These are phyloP conservation scores for Dictyostelium intermedium DNA, from an alignment of 78 protist species.

Conservation along the genomic window DNA sequence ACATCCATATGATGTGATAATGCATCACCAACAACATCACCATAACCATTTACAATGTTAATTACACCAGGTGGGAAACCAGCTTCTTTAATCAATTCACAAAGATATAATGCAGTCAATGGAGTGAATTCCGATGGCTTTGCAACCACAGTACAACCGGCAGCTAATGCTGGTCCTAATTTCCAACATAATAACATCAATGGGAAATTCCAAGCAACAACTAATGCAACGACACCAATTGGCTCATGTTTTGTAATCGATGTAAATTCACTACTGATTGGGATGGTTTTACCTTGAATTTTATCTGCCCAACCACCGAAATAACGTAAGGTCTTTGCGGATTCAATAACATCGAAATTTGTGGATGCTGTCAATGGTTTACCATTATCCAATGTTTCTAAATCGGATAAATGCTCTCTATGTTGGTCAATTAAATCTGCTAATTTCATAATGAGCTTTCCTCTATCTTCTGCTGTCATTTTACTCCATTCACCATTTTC, in stretches of 20 bases:
- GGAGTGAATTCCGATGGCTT: slow-evolving; percentile 95
- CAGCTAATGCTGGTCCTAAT: slow-evolving; percentile 92
- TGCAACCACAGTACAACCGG: slow-evolving; percentile 91
- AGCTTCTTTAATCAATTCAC: slow-evolving; percentile 85
- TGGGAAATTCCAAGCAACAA: slow-evolving; percentile 89
- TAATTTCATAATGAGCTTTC: slow-evolving; percentile 38
- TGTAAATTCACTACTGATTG: slow-evolving; percentile 4
- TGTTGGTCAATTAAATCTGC: slow-evolving; percentile 83
- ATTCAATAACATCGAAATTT: slow-evolving; percentile 33
- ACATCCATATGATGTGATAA: slow-evolving; percentile 81
- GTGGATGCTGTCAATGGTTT: slow-evolving; percentile 48
- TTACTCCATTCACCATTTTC: slow-evolving; percentile 34
- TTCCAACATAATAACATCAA: slow-evolving; percentile 76
- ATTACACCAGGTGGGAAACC: slow-evolving; percentile 95
- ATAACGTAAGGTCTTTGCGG: slow-evolving; percentile 66
- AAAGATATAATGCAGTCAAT: slow-evolving; percentile 86
- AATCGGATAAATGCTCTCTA: slow-evolving; percentile 41
- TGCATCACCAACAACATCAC: slow-evolving; percentile 81
- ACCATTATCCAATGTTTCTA: slow-evolving; percentile 86
- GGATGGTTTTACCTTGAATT: slow-evolving; percentile 73
- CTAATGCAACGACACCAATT: slow-evolving; percentile 83
- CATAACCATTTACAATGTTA: slow-evolving; percentile 86
- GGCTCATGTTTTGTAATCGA: slow-evolving; percentile 80
- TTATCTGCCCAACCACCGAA: slow-evolving; percentile 91
- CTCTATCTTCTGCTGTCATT: neutral